phyloP scores from a whole-genome alignment of 2,329 filamentous ascomycete species.

The Pezicula rhizophila region DNA sequence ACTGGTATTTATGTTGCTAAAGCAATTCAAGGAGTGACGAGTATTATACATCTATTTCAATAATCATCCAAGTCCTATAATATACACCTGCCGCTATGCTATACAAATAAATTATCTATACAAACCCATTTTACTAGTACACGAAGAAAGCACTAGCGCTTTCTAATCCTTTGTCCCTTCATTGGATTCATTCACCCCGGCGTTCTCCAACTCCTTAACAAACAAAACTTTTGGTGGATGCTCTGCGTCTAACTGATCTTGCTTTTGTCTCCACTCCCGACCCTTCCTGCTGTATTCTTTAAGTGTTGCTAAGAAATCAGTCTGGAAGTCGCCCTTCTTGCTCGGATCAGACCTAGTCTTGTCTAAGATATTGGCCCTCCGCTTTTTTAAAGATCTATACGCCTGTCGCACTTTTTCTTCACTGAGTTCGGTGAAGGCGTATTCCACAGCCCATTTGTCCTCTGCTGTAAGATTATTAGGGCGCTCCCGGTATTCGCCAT shows the following conservation, averaged over 20 bases:
- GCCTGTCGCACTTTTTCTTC: slow-evolving; percentile 37
- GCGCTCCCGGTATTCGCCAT: slow-evolving; percentile 56
- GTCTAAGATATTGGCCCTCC: slow-evolving; percentile 41
- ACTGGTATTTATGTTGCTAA: no score
- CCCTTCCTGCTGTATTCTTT: slow-evolving; percentile 35
- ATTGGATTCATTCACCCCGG: background rate
- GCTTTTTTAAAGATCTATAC: slow-evolving; percentile 49
- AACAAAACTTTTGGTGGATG: slow-evolving; percentile 43
- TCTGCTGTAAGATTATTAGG: slow-evolving; percentile 41
- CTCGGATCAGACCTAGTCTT: slow-evolving; percentile 23
- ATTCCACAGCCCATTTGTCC: slow-evolving; percentile 70
- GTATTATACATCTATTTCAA: no score
- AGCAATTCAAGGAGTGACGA: no score
- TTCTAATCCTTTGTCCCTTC: background rate
- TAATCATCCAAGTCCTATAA: no score
- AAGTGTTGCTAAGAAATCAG: no score
- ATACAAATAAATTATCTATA: no score
- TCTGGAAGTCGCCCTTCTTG: no score
- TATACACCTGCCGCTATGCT: no score
- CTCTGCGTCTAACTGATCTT: slow-evolving; percentile 45
- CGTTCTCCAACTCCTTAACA: slow-evolving; percentile 4
- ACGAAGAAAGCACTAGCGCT: background rate
- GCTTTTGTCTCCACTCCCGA: slow-evolving; percentile 46
- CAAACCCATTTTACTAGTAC: no score
- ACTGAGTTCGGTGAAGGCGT: slow-evolving; percentile 61